Evolutionary conservation across 73 alveolate genomes (phyloP).

Genomic region (Tetrahymena malaccensis): DNA sequence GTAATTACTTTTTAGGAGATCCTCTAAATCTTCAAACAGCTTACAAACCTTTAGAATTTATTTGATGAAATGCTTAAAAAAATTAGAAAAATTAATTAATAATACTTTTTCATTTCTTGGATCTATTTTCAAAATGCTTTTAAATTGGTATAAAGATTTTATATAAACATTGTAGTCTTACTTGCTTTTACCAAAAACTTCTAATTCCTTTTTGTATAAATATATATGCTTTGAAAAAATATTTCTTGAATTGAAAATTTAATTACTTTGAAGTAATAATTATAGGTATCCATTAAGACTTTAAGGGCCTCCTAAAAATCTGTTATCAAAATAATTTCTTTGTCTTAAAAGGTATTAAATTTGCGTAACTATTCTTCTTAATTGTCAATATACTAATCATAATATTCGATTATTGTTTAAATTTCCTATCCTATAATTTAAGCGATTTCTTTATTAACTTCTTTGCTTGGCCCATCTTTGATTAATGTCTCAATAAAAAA

Average conservation of each 20-base stretch:
- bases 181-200: not conserved
- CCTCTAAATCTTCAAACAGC: not conserved
- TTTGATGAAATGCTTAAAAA: too few species aligned
- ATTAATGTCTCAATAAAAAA: not conserved
- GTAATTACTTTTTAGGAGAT: not conserved
- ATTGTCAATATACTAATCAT: not conserved
- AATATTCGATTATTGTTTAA: not conserved
- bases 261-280: not conserved
- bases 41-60: not conserved
- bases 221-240: not conserved
- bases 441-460: not conserved
- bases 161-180: not conserved
- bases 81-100: too few species aligned
- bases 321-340: not conserved
- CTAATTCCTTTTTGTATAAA: not conserved
- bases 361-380: not conserved
- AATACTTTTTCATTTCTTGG: not conserved
- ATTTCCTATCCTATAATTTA: not conserved
- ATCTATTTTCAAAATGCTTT: not conserved
- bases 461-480: not conserved
- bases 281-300: not conserved
- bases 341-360: not conserved
- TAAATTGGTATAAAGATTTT: not conserved
- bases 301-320: not conserved
- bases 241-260: not conserved